Conservation (phyloP, 73 alveolate genomes). For the Urostyla sp. region DNA sequence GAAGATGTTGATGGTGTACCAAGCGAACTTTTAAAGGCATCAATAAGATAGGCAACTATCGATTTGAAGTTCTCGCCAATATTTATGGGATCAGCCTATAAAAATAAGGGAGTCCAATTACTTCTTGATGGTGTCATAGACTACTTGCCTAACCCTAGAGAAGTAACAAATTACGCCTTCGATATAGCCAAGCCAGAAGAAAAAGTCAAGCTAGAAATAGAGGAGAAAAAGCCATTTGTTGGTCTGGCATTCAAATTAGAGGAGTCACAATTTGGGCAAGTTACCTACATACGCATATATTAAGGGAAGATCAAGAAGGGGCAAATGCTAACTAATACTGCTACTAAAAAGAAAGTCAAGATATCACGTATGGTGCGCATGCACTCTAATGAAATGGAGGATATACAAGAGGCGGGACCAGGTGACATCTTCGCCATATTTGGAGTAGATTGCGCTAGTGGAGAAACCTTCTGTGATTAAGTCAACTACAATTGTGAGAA, state of each 20-base stretch:
- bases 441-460: conserved; percentile 96
- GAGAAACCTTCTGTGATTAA: conserved; percentile 88
- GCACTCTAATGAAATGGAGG: conserved; percentile 96
- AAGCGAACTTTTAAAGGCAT: conserved; percentile 66
- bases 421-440: conserved; percentile 97
- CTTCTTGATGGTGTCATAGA: conserved; percentile 90
- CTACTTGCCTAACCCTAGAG: conserved; percentile 88
- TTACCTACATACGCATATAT: conserved; percentile 84
- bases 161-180: conserved; percentile 75
- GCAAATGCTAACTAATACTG: conserved; percentile 69
- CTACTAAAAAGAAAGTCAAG: conserved; percentile 79
- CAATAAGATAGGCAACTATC: conserved; percentile 82
- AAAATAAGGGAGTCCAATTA: conserved; percentile 93
- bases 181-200: conserved; percentile 60
- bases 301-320: conserved; percentile 95
- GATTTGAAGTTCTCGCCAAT: conserved; percentile 88
- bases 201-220: conserved; percentile 73
- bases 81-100: conserved; percentile 96
- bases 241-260: conserved; percentile 94
- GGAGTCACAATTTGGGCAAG: conserved; percentile 87
- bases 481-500: conserved; percentile 65
- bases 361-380: conserved; percentile 90
- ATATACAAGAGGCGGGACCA: conserved; percentile 89
- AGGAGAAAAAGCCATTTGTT: conserved; percentile 87
- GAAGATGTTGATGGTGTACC: conserved; percentile 74